Evolutionary conservation across 2,329 filamentous ascomycete genomes (phyloP).

Genomic region (Thelonectria discophora): DNA sequence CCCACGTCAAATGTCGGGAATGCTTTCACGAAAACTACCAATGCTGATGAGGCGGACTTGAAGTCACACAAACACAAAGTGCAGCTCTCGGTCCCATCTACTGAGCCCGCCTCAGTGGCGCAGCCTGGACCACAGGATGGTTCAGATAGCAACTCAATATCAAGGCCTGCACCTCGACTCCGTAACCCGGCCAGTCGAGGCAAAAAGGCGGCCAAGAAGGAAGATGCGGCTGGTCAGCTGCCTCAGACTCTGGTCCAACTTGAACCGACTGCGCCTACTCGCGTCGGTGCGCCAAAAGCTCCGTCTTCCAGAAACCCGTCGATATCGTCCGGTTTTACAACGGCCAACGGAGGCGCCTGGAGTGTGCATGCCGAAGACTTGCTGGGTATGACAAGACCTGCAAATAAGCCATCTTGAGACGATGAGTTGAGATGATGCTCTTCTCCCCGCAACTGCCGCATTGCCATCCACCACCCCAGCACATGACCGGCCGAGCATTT

Average conservation of each 20-base stretch:
- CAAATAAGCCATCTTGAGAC: constrained; percentile 26
- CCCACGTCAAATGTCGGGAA: neutral
- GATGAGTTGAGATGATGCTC: neutral
- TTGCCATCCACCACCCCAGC: neutral
- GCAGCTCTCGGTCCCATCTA: neutral
- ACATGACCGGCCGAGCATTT: neutral
- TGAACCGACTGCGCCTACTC: constrained; percentile 39
- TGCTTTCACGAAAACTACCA: constrained; percentile 5
- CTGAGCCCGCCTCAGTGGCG: neutral
- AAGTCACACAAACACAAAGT: constrained; percentile 9
- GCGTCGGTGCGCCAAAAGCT: constrained; percentile 6
- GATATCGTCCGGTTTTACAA: constrained; percentile 55
- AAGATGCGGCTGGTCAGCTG: constrained; percentile 59
- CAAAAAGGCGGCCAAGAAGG: constrained; percentile 61
- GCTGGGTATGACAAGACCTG: constrained; percentile 68
- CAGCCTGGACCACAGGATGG: constrained; percentile 4
- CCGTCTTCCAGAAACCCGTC: constrained; percentile 13
- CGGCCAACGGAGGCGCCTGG: constrained; percentile 70
- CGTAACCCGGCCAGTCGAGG: constrained; percentile 62
- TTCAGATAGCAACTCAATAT: constrained; percentile 22
- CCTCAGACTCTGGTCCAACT: constrained; percentile 54
- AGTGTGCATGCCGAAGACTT: constrained; percentile 74
- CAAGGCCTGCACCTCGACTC: constrained; percentile 40
- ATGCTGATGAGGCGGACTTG: neutral
- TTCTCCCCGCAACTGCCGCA: neutral